These are phyloP conservation scores for Peronospora belbahrii DNA, from an alignment of 352 stramenopile species.

Conservation along the genomic window DNA sequence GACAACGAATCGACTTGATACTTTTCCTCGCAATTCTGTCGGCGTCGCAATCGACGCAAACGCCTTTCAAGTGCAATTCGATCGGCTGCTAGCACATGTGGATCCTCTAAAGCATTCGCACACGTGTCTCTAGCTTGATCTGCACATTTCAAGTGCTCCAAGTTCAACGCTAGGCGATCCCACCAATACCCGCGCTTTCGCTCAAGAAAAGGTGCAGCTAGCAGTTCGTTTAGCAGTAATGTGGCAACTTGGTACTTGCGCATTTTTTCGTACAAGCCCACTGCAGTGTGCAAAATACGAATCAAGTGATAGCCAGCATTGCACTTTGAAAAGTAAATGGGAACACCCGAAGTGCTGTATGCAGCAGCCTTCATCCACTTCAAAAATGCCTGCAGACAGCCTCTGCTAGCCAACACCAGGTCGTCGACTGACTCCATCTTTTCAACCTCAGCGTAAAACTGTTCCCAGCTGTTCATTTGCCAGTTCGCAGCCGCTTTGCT, in stretches of 20 bases:
- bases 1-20: constrained; percentile 10
- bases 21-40: constrained; percentile 8
- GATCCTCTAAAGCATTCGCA: constrained; percentile 45
- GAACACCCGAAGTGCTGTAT: constrained; percentile 7
- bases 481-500: constrained; percentile 14
- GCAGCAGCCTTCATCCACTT: constrained; percentile 32
- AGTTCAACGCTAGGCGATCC: constrained; percentile 61
- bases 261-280: constrained; percentile 66
- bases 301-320: constrained; percentile 66
- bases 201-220: constrained; percentile 42
- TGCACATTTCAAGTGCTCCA: constrained; percentile 61
- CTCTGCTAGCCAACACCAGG: constrained; percentile 41
- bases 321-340: constrained; percentile 51
- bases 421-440: constrained; percentile 50
- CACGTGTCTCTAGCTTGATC: constrained; percentile 44
- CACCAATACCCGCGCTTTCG: constrained; percentile 72
- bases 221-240: constrained; percentile 55
- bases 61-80: constrained; percentile 48
- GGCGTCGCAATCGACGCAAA: constrained; percentile 36
- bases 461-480: constrained; percentile 45
- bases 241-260: constrained; percentile 64
- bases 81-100: constrained; percentile 44
- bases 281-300: constrained; percentile 47
- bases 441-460: constrained; percentile 37
- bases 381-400: constrained; percentile 39